These are phyloP conservation scores for Desmodesmus armatus DNA, from an alignment of 139 green algal species.

Conservation along the genomic window DNA sequence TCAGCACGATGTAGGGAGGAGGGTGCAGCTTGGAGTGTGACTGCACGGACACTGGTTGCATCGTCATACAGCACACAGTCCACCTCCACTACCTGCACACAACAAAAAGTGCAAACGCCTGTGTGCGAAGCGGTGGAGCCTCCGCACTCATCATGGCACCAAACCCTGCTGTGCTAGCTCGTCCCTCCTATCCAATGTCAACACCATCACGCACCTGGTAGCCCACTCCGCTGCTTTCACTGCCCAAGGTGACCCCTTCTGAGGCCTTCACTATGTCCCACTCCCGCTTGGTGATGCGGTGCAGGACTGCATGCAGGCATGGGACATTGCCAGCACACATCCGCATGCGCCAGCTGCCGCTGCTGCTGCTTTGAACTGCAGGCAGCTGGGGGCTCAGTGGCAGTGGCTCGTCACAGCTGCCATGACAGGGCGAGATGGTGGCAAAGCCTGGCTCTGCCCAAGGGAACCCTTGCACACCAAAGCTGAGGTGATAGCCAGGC, in stretches of 20 bases:
- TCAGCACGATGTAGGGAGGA: slow-evolving; percentile 21
- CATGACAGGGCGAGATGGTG: slow-evolving; percentile 52
- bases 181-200: background rate
- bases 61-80: slow-evolving; percentile 51
- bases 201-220: slow-evolving; percentile 49
- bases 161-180: background rate
- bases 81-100: slow-evolving; percentile 36
- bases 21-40: slow-evolving; percentile 42
- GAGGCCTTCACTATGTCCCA: slow-evolving; percentile 49
- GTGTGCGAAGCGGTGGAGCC: background rate
- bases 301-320: slow-evolving; percentile 55
- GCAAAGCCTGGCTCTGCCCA: slow-evolving; percentile 60
- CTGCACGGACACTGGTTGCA: background rate
- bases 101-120: background rate
- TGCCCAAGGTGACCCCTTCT: slow-evolving; percentile 54
- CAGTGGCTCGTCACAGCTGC: slow-evolving; percentile 22
- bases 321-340: background rate
- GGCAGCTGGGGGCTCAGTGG: background rate
- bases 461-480: slow-evolving; percentile 42
- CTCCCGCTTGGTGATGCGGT: slow-evolving; percentile 40
- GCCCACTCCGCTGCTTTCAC: background rate
- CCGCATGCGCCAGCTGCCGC: slow-evolving; percentile 35
- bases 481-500: slow-evolving; percentile 12
- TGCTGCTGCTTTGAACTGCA: slow-evolving; percentile 11
- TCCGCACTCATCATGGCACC: background rate